Conservation (phyloP, 371 early-diverging fungal species). For the Mortierella sp. region DNA sequence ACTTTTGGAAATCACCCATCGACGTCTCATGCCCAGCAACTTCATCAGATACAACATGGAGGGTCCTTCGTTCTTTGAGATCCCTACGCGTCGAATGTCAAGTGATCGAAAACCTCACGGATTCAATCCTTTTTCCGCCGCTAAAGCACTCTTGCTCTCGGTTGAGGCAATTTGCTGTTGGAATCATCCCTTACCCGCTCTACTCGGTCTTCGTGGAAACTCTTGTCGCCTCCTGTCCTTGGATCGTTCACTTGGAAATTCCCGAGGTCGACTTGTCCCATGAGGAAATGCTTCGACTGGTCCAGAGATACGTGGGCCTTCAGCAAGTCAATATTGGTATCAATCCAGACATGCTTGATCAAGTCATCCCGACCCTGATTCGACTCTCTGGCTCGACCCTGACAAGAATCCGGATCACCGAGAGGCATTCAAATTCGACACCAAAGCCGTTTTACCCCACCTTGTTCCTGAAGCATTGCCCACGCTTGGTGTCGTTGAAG, state of each 20-base stretch:
- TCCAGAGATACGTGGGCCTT: neutral
- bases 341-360: neutral
- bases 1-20: neutral
- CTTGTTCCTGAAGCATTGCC: neutral
- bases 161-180: too few relatives aligned
- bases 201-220: neutral
- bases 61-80: neutral
- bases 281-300: neutral
- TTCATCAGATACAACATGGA: neutral
- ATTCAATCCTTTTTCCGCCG: neutral
- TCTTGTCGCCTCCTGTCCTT: neutral
- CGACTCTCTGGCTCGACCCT: neutral
- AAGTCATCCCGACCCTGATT: neutral
- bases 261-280: neutral
- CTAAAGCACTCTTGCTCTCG: neutral
- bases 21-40: neutral
- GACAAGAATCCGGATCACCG: neutral
- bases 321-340: neutral
- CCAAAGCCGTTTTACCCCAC: neutral
- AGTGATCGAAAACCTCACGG: neutral
- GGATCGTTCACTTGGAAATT: neutral
- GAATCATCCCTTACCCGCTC: neutral
- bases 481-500: neutral
- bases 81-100: neutral
- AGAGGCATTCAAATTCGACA: neutral